Conservation (phyloP, 441 rosid species). For the Kokia cookei region DNA sequence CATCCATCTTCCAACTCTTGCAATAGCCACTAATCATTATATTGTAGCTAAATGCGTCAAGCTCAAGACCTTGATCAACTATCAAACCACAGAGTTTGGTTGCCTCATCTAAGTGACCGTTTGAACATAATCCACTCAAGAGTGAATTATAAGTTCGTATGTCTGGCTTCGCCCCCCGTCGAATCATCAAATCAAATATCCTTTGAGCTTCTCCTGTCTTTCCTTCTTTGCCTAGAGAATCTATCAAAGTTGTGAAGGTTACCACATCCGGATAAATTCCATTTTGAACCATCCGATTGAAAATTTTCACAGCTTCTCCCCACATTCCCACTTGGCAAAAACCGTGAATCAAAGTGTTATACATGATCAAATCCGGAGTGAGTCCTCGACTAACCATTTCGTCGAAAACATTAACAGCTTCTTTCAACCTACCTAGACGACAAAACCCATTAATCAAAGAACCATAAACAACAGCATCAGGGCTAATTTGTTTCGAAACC, state of each 20-base stretch:
- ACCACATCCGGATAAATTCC: slow-evolving; percentile 19
- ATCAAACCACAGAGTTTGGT: slow-evolving; percentile 14
- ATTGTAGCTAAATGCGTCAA: slow-evolving; percentile 17
- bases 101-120: slow-evolving; percentile 22
- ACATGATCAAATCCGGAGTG: slow-evolving; percentile 11
- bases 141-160: slow-evolving; percentile 19
- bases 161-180: slow-evolving; percentile 15
- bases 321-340: slow-evolving; percentile 18
- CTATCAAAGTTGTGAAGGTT: slow-evolving; percentile 23
- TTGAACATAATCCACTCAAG: slow-evolving; percentile 26
- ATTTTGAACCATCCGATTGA: slow-evolving; percentile 18
- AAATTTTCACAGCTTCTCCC: slow-evolving; percentile 22
- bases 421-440: slow-evolving; percentile 3
- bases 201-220: slow-evolving; percentile 17
- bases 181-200: slow-evolving; percentile 20
- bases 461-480: slow-evolving; percentile 20
- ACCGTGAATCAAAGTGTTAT: slow-evolving; percentile 22
- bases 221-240: slow-evolving; percentile 22
- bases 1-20: slow-evolving; percentile 15
- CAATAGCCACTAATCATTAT: slow-evolving; percentile 30
- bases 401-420: slow-evolving; percentile 13
- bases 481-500: slow-evolving; percentile 7
- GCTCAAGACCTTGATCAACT: slow-evolving; percentile 19
- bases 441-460: slow-evolving; percentile 26
- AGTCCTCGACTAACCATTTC: slow-evolving; percentile 22